Evolutionary conservation across 2,329 filamentous ascomycete genomes (phyloP), one percentile per base, ranked within the genome.

Genomic region (Aspergillus quadricinctus): DNA sequence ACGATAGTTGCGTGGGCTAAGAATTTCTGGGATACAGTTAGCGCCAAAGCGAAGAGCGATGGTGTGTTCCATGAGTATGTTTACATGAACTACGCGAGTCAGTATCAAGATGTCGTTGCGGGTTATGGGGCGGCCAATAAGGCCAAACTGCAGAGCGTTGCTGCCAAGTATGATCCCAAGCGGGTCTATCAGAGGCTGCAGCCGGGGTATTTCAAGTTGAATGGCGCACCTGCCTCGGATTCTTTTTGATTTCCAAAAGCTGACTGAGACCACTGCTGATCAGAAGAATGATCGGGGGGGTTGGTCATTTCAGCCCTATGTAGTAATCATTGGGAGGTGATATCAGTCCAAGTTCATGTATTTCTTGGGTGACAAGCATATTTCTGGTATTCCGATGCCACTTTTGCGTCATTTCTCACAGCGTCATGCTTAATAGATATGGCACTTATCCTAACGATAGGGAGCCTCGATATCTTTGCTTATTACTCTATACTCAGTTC

Each of bases 21-120:
- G 3, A 28, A 17, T 7, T 65, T 75, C 56, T 61, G 68, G 51
- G 52, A 63, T 14, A 54, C 64, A 27, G 60, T 73, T 54, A 57
- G 62, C 41, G 59, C 66, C 57, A 53, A 67, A 61, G 65, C 69
- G 59, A 63, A 71, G 59, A 55, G 56, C 53, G 57, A 63, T 48
- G 69, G 69, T 0, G 48, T 74, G 7, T 60, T 58, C 10, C 51
- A 60, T 27, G 40, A 53, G 3, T 61, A 55, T 21, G 29, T 77
- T 19, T 80, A 80, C 59, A 74, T 80, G 70, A 81, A 80, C 62
- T 80, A 80, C 56, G 78, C 78, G 6, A 69, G 69, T 50, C 66
- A 69, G 64, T 75, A 66, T 54, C 77, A 81, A 62, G 70, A 75
- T 61, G 70, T 75, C 1, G 62, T 81, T 41, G 57, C 64, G 2